phyloP scores from a whole-genome alignment of 164 flowering plant genomes.

The Tetrastigma voinierianum region DNA sequence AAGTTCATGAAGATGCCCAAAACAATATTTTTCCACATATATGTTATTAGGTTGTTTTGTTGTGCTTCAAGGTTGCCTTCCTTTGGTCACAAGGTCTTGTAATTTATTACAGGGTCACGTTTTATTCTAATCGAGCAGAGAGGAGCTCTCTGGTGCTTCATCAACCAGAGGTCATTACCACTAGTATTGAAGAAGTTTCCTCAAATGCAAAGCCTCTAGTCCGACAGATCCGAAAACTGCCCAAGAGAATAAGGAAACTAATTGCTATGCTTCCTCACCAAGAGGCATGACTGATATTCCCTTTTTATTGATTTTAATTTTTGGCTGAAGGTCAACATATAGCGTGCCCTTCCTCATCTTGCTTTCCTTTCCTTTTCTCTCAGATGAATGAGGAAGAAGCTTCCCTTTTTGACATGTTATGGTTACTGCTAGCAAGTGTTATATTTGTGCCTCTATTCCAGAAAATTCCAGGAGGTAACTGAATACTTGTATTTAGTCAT shows the following conservation, averaged over 20 bases:
- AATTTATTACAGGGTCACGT: slow-evolving; percentile 44
- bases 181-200: slow-evolving; percentile 84
- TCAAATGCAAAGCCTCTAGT: slow-evolving; percentile 74
- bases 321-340: neutral
- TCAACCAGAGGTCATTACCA: slow-evolving; percentile 59
- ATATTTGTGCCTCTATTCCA: too few species aligned
- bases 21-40: too few species aligned
- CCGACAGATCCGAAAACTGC: slow-evolving; percentile 57
- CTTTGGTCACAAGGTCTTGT: slow-evolving; percentile 17
- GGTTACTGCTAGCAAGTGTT: too few species aligned
- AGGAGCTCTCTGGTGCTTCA: slow-evolving; percentile 58
- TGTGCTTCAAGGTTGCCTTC: slow-evolving; percentile 5
- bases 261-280: slow-evolving; percentile 79
- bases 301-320: slow-evolving; percentile 1
- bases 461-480: slow-evolving; percentile 67
- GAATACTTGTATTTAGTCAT: neutral
- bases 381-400: slow-evolving; percentile 16
- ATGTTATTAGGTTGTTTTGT: neutral
- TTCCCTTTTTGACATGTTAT: too few species aligned
- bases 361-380: slow-evolving; percentile 3
- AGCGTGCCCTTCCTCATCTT: slow-evolving; percentile 4
- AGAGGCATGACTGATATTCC: slow-evolving; percentile 53
- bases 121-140: slow-evolving; percentile 57
- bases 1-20: too few species aligned
- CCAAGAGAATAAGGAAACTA: slow-evolving; percentile 69